A percentile compares a stretch with the other conserved stretches of the same genome.
Evolutionary conservation across 352 stramenopile genomes (phyloP).

Genomic region (Globisporangium cederbergense): DNA sequence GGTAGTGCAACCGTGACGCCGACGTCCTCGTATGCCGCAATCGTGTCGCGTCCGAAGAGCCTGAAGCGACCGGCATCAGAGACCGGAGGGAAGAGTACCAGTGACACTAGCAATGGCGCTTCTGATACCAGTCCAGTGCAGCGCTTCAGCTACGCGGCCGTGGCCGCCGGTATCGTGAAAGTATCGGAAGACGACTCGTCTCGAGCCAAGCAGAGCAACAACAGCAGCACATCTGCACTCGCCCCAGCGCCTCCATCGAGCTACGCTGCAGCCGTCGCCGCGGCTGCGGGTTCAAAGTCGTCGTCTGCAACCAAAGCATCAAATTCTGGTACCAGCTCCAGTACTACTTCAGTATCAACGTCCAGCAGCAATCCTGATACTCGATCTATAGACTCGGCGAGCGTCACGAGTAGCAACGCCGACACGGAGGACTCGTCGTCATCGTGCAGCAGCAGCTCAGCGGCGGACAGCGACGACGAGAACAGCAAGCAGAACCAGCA

Average conservation of each 20-base stretch:
- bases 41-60: slow-evolving; percentile 34
- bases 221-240: neutral
- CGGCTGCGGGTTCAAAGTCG: slow-evolving; percentile 19
- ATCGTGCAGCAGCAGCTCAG: slow-evolving; percentile 44
- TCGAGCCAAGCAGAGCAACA: slow-evolving; percentile 1
- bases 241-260: slow-evolving; percentile 41
- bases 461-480: slow-evolving; percentile 56
- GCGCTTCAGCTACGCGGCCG: slow-evolving; percentile 68
- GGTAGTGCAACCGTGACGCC: slow-evolving; percentile 3
- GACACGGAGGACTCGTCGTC: slow-evolving; percentile 78
- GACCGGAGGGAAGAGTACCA: slow-evolving; percentile 15
- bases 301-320: slow-evolving; percentile 11
- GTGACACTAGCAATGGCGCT: neutral
- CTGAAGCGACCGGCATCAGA: slow-evolving; percentile 27
- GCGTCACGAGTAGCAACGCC: slow-evolving; percentile 73
- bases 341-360: neutral
- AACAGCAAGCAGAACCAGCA: slow-evolving; percentile 13
- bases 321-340: neutral
- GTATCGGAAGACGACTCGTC: slow-evolving; percentile 17
- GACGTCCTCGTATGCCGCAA: slow-evolving; percentile 60
- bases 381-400: slow-evolving; percentile 45
- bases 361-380: neutral
- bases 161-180: slow-evolving; percentile 65
- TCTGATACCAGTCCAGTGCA: slow-evolving; percentile 18
- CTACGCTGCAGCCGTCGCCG: slow-evolving; percentile 66